Percentiles rank a stretch among this genome's conserved stretches.
phyloP scores from a whole-genome alignment of 768 basidiomycete species.

The Lepiota brunneoincarnata region DNA sequence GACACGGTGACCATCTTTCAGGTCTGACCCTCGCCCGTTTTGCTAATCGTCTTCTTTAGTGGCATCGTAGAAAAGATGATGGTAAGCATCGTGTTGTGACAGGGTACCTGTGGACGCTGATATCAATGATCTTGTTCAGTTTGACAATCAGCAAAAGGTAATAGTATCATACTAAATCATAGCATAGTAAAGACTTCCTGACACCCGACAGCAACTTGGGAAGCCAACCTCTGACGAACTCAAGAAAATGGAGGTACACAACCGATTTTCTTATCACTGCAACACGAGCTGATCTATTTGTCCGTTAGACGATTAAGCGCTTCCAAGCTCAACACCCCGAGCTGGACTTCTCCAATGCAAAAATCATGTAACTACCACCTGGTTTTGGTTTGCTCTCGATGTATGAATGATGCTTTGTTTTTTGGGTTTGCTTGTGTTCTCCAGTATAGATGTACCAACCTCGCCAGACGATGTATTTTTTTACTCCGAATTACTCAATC shows the following conservation, averaged over 20 bases:
- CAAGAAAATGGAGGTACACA: slow-evolving; percentile 81
- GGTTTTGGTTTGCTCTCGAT: no score
- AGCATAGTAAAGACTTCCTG: slow-evolving; percentile 10
- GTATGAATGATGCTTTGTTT: no score
- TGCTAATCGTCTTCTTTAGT: slow-evolving; percentile 34
- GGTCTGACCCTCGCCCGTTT: not conserved
- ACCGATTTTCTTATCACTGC: slow-evolving; percentile 7
- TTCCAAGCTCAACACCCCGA: slow-evolving; percentile 92
- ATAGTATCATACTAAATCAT: not conserved
- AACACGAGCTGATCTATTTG: not conserved
- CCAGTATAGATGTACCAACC: no score
- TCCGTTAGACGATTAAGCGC: slow-evolving; percentile 69
- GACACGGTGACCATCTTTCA: slow-evolving; percentile 59
- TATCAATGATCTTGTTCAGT: slow-evolving; percentile 35
- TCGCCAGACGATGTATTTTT: not conserved
- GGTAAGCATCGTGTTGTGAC: slow-evolving; percentile 50
- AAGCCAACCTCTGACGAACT: slow-evolving; percentile 94
- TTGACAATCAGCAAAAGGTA: slow-evolving; percentile 78
- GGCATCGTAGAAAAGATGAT: slow-evolving; percentile 99
- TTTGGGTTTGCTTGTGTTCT: no score
- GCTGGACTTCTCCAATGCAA: slow-evolving; percentile 90
- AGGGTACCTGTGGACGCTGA: slow-evolving; percentile 3
- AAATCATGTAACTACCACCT: slow-evolving; percentile 58
- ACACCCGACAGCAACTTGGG: slow-evolving; percentile 72
- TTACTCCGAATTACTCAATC: not conserved